Evolutionary conservation across 1,284 basidiomycete genomes (phyloP), one percentile per base, ranked within the genome.

Genomic region (Cutaneotrichosporon cavernicola): DNA sequence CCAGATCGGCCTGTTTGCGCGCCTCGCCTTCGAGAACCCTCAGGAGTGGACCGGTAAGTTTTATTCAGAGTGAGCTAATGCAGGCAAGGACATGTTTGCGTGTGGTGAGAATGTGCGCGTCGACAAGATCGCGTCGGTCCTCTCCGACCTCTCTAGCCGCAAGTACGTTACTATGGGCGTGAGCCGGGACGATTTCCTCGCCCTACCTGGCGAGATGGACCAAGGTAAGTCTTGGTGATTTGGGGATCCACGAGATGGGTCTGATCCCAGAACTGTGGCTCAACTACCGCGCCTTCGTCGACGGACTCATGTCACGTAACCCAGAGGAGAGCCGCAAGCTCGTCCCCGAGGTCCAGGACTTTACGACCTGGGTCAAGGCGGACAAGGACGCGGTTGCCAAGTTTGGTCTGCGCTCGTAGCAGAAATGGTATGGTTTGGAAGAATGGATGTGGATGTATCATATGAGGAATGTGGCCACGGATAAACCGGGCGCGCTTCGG

Each of bases 1-100:
- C 43, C 73, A 78, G 65, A 72, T 69, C 36, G 76, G 75, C 0
- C 65, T 67, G 18, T 76, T 67, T 65, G 74, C 69, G 7, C 65
- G 69, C n/a, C 70, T 61, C 1, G 74, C 75, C 6, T 65, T 76
- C 43, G 61, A 67, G 49, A 64, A 71, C 31, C 73, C 73, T 4
- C 61, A 70, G 9, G 52, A 70, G 61, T 77, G 73, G 72, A 70
- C 70, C 32, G 75, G 76, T 74, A 51, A 56, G 72, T 64, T 26
- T 26, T 26, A 26, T 26, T 26, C 26, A 26, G 26, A 26, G 26
- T 26, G 26, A 2, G 22, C 59, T 61, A 31, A 61, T 30, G 30
- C 34, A 68, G 67, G 68, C 40, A 62, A 65, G 62, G 58, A 62
- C 61, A 61, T 69, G 38, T 38, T 62, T n/a, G 63, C 61, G 18